phyloP scores from a whole-genome alignment of 2,329 filamentous ascomycete genomes.

The Lachnellula arida region DNA sequence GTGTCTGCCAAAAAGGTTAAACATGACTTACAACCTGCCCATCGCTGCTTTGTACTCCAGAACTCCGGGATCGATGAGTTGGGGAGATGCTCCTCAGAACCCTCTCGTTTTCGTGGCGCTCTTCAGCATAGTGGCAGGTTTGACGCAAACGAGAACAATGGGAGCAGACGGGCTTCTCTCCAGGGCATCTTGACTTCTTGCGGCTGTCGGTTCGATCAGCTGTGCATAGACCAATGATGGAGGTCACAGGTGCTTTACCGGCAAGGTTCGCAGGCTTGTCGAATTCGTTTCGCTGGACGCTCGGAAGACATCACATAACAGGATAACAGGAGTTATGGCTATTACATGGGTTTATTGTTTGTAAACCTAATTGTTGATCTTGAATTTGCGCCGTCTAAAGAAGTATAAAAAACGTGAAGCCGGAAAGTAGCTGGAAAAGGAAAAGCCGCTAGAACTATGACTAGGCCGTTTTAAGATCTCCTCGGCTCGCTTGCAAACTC shows the following conservation, averaged over 20 bases:
- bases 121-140: conserved; percentile 40
- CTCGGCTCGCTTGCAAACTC: too few relatives aligned
- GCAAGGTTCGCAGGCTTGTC: conserved; percentile 35
- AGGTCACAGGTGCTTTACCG: conserved; percentile 22
- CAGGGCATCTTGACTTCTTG: conserved; percentile 48
- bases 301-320: conserved; percentile 17
- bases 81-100: conserved; percentile 13
- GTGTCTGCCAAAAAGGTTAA: background rate
- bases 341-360: background rate
- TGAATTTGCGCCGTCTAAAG: background rate
- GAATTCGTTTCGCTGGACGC: conserved; percentile 28
- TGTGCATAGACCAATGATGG: background rate
- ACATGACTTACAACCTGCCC: conserved; percentile 9
- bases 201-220: conserved; percentile 33
- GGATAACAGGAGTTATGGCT: background rate
- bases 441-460: background rate
- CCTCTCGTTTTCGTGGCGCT: conserved; percentile 12
- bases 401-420: background rate
- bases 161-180: conserved; percentile 45
- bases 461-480: background rate
- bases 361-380: background rate
- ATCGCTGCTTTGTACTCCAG: conserved; percentile 1
- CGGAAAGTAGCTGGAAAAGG: too few relatives aligned
- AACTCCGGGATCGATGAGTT: background rate
- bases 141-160: conserved; percentile 45